phyloP scores from a whole-genome alignment of 306 rosid genomes.

The Begonia peltatifolia region DNA sequence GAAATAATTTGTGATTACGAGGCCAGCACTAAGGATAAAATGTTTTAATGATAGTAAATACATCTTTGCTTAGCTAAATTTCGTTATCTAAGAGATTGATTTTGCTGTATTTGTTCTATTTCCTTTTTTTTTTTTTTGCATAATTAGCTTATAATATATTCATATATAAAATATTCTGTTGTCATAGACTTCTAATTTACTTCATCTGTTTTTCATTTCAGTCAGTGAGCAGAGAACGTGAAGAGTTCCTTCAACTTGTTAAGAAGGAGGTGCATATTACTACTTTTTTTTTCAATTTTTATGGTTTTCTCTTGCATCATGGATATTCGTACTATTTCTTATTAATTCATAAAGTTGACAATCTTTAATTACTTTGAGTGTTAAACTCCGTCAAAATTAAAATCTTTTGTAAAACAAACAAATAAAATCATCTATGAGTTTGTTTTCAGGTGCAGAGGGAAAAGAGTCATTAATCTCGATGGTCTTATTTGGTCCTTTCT shows the following conservation, averaged over 20 bases:
- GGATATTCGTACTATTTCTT: not conserved
- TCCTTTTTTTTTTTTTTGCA: not conserved
- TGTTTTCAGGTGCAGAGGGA: not conserved
- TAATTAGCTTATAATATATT: no score
- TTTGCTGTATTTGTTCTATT: not conserved
- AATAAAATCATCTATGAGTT: no score
- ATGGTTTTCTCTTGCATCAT: not conserved
- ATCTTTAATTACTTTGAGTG: no score
- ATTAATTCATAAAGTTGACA: not conserved
- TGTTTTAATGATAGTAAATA: no score
- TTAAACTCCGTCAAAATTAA: no score
- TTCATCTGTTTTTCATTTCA: slow-evolving; percentile 24
- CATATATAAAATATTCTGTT: no score
- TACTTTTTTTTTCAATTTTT: no score
- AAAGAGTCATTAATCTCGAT: no score
- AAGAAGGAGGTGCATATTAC: slow-evolving; percentile 62
- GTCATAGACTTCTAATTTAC: not conserved
- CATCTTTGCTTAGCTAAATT: no score
- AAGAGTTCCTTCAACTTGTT: slow-evolving; percentile 82
- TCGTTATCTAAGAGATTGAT: no score
- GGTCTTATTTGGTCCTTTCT: not conserved
- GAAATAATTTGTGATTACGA: slow-evolving; percentile 2
- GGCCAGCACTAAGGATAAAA: not conserved
- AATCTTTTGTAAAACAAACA: no score
- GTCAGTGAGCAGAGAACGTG: slow-evolving; percentile 94